A percentile compares a stretch with the other conserved stretches of the same genome.
Evolutionary conservation across 495 filamentous ascomycete species (phyloP).

Genomic region (Trichoderma orchidacearum): DNA sequence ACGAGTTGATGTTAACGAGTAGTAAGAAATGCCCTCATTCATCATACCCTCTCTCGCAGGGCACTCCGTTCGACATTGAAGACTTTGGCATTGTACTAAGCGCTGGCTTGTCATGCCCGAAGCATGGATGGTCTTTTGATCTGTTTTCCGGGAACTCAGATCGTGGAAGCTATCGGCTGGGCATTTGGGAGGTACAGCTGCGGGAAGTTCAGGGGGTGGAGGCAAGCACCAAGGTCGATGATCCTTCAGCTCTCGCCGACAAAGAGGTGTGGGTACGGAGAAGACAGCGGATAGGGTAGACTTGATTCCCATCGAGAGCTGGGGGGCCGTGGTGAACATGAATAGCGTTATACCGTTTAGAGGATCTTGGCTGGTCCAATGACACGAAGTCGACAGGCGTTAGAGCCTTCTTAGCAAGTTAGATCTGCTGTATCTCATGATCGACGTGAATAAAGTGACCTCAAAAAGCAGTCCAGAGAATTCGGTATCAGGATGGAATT

Average conservation of each 20-base stretch:
- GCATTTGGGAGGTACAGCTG: conserved; percentile 45
- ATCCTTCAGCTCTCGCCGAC: conserved; percentile 10
- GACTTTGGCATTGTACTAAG: conserved; percentile 41
- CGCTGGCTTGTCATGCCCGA: conserved; percentile 43
- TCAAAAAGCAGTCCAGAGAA: too few species aligned
- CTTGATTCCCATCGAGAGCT: too few species aligned
- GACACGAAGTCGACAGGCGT: too few species aligned
- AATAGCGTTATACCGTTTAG: too few species aligned
- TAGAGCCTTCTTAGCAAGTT: too few species aligned
- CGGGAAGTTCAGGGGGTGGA: conserved; percentile 14
- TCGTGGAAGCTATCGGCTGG: conserved; percentile 42
- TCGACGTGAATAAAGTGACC: too few species aligned
- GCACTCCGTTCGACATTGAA: conserved; percentile 46
- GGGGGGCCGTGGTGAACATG: too few species aligned
- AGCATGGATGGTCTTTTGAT: conserved; percentile 51
- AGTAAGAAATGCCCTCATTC: conserved; percentile 46
- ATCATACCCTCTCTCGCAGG: conserved; percentile 40
- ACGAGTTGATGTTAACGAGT: conserved; percentile 5
- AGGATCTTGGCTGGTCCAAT: too few species aligned
- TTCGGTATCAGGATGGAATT: too few species aligned
- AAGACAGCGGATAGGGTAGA: conserved; percentile 25
- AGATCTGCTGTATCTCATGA: too few species aligned
- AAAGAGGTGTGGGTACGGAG: conserved; percentile 44
- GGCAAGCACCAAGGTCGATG: conserved; percentile 1
- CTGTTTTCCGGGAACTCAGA: conserved; percentile 40